These are phyloP conservation scores for Henckelia pumila DNA, from an alignment of 257 asterid genomes.

Conservation along the genomic window DNA sequence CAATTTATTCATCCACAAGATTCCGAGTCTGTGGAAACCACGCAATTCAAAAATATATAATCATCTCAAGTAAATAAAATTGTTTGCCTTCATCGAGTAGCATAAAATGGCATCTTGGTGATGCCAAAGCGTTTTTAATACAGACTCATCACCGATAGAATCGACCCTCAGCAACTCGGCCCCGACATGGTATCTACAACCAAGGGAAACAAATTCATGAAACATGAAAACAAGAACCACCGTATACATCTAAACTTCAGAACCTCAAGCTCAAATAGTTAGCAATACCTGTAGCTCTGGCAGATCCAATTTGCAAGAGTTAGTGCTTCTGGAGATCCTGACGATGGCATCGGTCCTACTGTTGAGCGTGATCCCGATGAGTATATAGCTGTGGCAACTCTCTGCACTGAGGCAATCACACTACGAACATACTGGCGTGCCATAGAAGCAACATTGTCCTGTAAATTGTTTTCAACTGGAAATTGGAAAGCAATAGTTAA, in stretches of 20 bases:
- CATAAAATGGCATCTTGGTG: constrained; percentile 93
- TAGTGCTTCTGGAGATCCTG: constrained; percentile 85
- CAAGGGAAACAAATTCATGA: constrained; percentile 6
- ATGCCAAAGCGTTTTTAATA: constrained; percentile 88
- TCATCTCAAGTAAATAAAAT: background rate
- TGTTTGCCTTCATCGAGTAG: constrained; percentile 86
- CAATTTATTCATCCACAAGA: background rate
- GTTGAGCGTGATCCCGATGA: constrained; percentile 66
- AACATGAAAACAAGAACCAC: background rate
- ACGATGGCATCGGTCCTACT: constrained; percentile 52
- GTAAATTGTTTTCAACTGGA: constrained; percentile 81
- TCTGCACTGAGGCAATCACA: constrained; percentile 87
- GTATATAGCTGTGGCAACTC: constrained; percentile 88
- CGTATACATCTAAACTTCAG: background rate
- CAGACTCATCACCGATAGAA: constrained; percentile 49
- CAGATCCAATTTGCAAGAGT: constrained; percentile 94
- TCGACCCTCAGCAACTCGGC: constrained; percentile 60
- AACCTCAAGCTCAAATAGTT: background rate
- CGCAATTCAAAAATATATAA: background rate
- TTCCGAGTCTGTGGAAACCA: background rate
- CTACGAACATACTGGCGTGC: constrained; percentile 91
- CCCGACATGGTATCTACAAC: constrained; percentile 71
- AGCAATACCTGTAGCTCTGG: constrained; percentile 75
- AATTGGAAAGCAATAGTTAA: constrained; percentile 92
- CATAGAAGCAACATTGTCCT: constrained; percentile 77